These are phyloP conservation scores for Xylariales sp. DNA, from an alignment of 2,329 filamentous ascomycete genomes.

Conservation along the genomic window DNA sequence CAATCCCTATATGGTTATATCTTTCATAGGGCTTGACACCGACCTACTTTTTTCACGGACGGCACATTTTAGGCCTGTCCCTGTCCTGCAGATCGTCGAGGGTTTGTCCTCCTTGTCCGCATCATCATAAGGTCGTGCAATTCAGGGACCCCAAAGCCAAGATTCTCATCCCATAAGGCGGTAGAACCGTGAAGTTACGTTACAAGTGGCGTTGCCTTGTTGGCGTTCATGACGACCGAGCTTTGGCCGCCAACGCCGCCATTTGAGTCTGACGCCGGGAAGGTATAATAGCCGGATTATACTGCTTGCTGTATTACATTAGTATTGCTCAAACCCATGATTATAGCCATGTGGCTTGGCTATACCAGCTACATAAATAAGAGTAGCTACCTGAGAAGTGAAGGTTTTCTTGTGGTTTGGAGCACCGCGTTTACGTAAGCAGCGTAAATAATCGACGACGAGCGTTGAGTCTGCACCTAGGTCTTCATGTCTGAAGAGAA, in stretches of 20 bases:
- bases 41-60: constrained; percentile 8
- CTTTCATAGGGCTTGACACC: constrained; percentile 18
- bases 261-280: neutral
- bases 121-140: neutral
- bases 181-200: constrained; percentile 30
- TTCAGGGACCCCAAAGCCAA: neutral
- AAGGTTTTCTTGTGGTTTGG: neutral
- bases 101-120: too few relatives aligned
- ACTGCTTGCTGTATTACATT: neutral
- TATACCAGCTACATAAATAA: neutral
- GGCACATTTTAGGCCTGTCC: constrained; percentile 8
- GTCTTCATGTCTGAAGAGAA: too few relatives aligned
- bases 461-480: too few relatives aligned
- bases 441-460: too few relatives aligned
- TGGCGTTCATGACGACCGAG: neutral
- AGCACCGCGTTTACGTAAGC: neutral
- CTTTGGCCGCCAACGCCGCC: too few relatives aligned
- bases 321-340: neutral
- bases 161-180: neutral
- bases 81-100: constrained; percentile 25
- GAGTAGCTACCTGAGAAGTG: neutral
- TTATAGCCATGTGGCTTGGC: neutral
- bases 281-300: neutral
- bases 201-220: constrained; percentile 35
- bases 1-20: constrained; percentile 33